Evolutionary conservation across 2,329 filamentous ascomycete species (phyloP).

Genomic region (Epichloe gansuensis): DNA sequence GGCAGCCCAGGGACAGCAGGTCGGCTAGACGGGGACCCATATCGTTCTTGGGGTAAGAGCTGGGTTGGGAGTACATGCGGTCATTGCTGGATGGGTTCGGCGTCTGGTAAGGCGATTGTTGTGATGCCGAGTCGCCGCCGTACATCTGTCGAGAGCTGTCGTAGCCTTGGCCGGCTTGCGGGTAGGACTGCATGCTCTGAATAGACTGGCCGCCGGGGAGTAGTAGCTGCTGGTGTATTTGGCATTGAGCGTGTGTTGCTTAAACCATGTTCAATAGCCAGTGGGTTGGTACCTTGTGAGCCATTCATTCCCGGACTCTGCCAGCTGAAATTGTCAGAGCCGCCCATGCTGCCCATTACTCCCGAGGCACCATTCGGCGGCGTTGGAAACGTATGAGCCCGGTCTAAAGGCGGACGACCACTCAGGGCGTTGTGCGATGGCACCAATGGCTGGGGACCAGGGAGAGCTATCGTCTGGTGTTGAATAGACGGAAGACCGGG

Average conservation of each 20-base stretch:
- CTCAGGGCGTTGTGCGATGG: slow-evolving; percentile 59
- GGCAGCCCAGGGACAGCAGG: slow-evolving; percentile 45
- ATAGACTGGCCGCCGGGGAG: slow-evolving; percentile 61
- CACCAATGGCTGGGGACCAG: slow-evolving; percentile 40
- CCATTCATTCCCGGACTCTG: slow-evolving; percentile 48
- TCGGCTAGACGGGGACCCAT: slow-evolving; percentile 68
- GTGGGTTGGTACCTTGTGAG: slow-evolving; percentile 52
- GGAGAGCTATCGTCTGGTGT: slow-evolving; percentile 50
- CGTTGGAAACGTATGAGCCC: slow-evolving; percentile 86
- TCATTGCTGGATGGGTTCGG: slow-evolving; percentile 48
- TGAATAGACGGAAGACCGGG: slow-evolving; percentile 56
- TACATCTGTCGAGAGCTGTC: slow-evolving; percentile 72
- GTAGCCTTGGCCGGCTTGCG: slow-evolving; percentile 55
- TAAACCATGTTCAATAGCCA: slow-evolving; percentile 69
- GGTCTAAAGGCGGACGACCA: slow-evolving; percentile 62
- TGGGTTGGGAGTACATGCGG: slow-evolving; percentile 55
- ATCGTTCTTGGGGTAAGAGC: slow-evolving; percentile 66
- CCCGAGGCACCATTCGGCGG: slow-evolving; percentile 88
- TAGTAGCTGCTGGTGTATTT: slow-evolving; percentile 80
- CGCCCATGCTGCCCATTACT: slow-evolving; percentile 61
- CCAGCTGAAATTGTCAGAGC: slow-evolving; percentile 75
- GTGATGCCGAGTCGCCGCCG: slow-evolving; percentile 54
- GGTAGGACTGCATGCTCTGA: slow-evolving; percentile 71
- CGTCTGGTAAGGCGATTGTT: slow-evolving; percentile 61
- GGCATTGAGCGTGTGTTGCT: slow-evolving; percentile 77